Evolutionary conservation across 345 rosid genomes (phyloP).

Genomic region (Salix caprea): DNA sequence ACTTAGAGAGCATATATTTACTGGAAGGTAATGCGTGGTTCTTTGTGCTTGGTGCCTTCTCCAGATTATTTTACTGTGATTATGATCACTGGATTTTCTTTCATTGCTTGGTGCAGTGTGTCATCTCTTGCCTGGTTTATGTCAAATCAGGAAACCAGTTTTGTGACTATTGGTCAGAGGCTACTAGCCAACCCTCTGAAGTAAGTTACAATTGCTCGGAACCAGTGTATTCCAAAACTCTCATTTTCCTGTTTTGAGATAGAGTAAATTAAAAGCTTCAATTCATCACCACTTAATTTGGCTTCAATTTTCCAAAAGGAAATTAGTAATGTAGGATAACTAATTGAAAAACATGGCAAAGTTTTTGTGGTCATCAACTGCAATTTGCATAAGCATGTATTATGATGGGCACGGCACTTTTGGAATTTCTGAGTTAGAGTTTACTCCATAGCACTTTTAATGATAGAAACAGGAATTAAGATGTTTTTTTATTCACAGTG

Average conservation of each 20-base stretch:
- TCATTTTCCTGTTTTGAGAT: not conserved
- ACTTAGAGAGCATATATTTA: slow-evolving; percentile 96
- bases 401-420: too few species aligned
- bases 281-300: too few species aligned
- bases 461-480: not conserved
- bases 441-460: not conserved
- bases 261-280: not conserved
- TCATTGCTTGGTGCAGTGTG: slow-evolving; percentile 55
- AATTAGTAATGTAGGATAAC: too few species aligned
- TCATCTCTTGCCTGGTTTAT: slow-evolving; percentile 99
- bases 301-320: too few species aligned
- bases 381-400: not conserved
- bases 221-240: not conserved
- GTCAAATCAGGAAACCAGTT: slow-evolving; percentile 99
- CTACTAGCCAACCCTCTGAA: slow-evolving; percentile 88
- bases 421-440: not conserved
- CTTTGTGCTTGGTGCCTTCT: not conserved
- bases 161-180: slow-evolving; percentile 97
- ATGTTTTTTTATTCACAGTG: not conserved
- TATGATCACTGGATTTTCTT: not conserved
- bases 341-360: too few species aligned
- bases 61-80: not conserved
- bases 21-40: slow-evolving; percentile 67
- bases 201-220: slow-evolving; percentile 43
- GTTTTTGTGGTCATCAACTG: not conserved